These are phyloP conservation scores for Theobroma cacao DNA, from an alignment of 345 rosid genomes.

Conservation along the genomic window DNA sequence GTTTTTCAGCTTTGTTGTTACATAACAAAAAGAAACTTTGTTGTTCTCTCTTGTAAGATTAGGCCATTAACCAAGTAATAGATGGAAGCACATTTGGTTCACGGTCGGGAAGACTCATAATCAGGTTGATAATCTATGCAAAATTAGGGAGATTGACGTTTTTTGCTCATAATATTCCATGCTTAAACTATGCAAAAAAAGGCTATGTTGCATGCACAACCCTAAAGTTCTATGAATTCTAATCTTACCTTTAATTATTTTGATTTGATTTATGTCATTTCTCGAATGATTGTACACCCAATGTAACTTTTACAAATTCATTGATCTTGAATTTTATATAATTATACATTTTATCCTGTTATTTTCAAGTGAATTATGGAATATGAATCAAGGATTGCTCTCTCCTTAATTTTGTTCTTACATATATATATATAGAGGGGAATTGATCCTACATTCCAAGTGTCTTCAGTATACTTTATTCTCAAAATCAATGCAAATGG, in stretches of 20 bases:
- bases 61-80: no score
- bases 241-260: background rate
- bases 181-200: background rate
- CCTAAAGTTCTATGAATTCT: background rate
- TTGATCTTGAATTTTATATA: background rate
- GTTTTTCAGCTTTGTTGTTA: no score
- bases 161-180: background rate
- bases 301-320: background rate
- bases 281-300: background rate
- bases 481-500: constrained; percentile 30
- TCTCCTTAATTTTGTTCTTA: background rate
- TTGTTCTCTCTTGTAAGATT: no score
- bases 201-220: background rate
- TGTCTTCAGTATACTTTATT: constrained; percentile 43
- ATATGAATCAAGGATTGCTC: background rate
- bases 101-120: no score
- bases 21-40: no score
- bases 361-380: background rate
- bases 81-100: no score
- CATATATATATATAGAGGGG: background rate
- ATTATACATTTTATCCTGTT: background rate
- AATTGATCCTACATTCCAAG: constrained; percentile 35
- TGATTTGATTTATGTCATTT: background rate
- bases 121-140: no score
- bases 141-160: no score